Evolutionary conservation across 192 early-diverging fungal species (phyloP), one percentile per base, ranked within the genome.

Genomic region (Linderina pennispora): DNA sequence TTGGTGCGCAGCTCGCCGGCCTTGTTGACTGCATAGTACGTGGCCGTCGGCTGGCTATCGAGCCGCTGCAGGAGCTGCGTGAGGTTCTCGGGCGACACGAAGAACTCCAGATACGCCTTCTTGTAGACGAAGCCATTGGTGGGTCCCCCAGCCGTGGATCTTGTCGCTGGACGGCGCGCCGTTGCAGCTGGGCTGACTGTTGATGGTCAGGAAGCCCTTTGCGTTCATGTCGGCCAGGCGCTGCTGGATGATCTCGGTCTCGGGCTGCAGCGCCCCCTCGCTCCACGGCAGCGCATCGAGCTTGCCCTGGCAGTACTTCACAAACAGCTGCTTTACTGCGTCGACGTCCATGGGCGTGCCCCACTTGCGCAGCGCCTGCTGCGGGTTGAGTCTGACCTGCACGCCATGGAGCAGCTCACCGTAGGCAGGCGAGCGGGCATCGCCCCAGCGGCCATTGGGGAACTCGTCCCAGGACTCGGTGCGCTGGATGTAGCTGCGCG

Each of bases 391-490:
- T 50, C 82, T 77, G 37, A 91, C 79, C 39, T 87, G 86, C 67
- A 87, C 91, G 22, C 89, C 86, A 41, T 86, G 82, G 34, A 87
- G 69, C 47, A 88, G 62, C 48, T 87, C 82, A 45, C 91, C 91
- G 54, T 78, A 90, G 35, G 87, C 87, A 14, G 92, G 93, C 13
- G 95, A 98, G 35, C 92, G 80, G 23, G 95, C 85, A 44, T 98
- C 92, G 23, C 95, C 95, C 95, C 93, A 98, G 45, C 95, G 85
- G 14, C 95, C 95, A 67, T 98, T 98, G 36, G 92, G 95, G 58
- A 92, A 98, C 57, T 96, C 93, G 60, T 98, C 93, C 95, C 95
- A 98, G 37, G 79, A 64, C 61, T 90, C 91, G 3, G 94, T 98
- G 50, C 86, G 80, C 59, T 75, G 78, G 53, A 97, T 86, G 79